These are phyloP conservation scores for Alternaria rosae DNA, from an alignment of 2,329 filamentous ascomycete species.

Conservation along the genomic window DNA sequence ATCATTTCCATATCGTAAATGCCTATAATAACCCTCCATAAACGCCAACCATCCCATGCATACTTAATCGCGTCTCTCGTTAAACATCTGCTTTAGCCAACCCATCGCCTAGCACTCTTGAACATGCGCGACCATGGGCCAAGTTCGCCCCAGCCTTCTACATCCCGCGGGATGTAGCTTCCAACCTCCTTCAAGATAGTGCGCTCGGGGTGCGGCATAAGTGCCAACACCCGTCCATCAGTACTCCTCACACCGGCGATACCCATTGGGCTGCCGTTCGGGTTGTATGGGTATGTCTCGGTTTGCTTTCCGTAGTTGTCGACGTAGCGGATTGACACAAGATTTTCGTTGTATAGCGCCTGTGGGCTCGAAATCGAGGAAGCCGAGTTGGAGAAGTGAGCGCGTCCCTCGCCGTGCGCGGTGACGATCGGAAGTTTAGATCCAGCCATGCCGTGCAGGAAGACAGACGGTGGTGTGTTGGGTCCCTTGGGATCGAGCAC, in stretches of 20 bases:
- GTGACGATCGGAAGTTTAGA: slow-evolving; percentile 84
- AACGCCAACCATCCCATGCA: slow-evolving; percentile 7
- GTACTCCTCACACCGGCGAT: slow-evolving; percentile 80
- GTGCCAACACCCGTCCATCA: slow-evolving; percentile 81
- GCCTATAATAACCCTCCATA: background rate
- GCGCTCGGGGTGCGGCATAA: slow-evolving; percentile 96
- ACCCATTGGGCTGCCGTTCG: slow-evolving; percentile 82
- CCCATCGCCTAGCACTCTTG: slow-evolving; percentile 86
- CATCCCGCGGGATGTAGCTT: slow-evolving; percentile 74
- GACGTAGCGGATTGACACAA: slow-evolving; percentile 82
- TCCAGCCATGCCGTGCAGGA: slow-evolving; percentile 87
- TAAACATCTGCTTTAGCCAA: slow-evolving; percentile 60
- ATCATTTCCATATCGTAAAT: slow-evolving; percentile 9
- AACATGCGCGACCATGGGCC: slow-evolving; percentile 89
- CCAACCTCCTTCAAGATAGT: slow-evolving; percentile 80
- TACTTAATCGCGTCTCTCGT: background rate
- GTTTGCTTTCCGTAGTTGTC: slow-evolving; percentile 81
- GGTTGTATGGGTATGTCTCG: slow-evolving; percentile 86
- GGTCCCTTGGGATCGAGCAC: slow-evolving; percentile 66
- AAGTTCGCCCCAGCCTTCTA: slow-evolving; percentile 76
- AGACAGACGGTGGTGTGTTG: slow-evolving; percentile 68
- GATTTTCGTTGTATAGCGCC: slow-evolving; percentile 67
- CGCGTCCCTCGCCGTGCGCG: slow-evolving; percentile 90
- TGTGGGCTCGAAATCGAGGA: slow-evolving; percentile 55
- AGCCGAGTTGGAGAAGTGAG: slow-evolving; percentile 56